Conservation (phyloP, 2,329 filamentous ascomycete genomes). For the Thelonectria discophora region DNA sequence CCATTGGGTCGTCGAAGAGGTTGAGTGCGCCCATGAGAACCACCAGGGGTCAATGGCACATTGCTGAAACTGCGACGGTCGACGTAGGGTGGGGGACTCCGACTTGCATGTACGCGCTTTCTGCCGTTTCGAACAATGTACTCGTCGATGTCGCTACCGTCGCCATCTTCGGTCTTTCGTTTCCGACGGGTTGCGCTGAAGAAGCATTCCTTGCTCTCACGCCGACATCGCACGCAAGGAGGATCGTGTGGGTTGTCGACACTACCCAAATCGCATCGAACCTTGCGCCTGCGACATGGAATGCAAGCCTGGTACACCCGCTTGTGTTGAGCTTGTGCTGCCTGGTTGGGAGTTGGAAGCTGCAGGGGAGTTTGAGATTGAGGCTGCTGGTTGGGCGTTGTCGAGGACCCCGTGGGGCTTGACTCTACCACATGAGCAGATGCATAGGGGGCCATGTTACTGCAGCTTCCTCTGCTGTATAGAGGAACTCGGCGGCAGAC, state of each 20-base stretch:
- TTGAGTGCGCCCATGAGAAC: slow-evolving; percentile 70
- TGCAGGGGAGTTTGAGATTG: slow-evolving; percentile 34
- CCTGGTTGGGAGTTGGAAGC: slow-evolving; percentile 28
- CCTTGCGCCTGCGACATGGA: slow-evolving; percentile 68
- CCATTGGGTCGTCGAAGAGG: slow-evolving; percentile 71
- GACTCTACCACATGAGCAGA: slow-evolving; percentile 37
- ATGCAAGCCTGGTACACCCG: slow-evolving; percentile 72
- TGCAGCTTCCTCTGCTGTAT: slow-evolving; percentile 8
- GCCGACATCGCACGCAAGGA: slow-evolving; percentile 90
- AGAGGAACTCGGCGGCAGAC: slow-evolving; percentile 15
- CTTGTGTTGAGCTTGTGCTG: slow-evolving; percentile 58
- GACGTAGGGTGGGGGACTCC: slow-evolving; percentile 54
- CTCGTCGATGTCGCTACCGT: slow-evolving; percentile 65
- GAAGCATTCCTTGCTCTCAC: slow-evolving; percentile 96
- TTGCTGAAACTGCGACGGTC: slow-evolving; percentile 60
- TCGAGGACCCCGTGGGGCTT: slow-evolving; percentile 38
- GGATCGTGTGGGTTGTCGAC: slow-evolving; percentile 95
- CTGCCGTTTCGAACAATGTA: slow-evolving; percentile 78
- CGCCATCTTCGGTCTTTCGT: slow-evolving; percentile 75
- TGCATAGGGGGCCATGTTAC: slow-evolving; percentile 39
- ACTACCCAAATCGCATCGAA: slow-evolving; percentile 71
- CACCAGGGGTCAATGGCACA: slow-evolving; percentile 70
- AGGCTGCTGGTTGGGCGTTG: slow-evolving; percentile 29
- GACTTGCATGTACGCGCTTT: slow-evolving; percentile 67
- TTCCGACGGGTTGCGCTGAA: slow-evolving; percentile 96